These are phyloP conservation scores for Arthrinium phaeospermum DNA, from an alignment of 2,329 filamentous ascomycete genomes.

Conservation along the genomic window DNA sequence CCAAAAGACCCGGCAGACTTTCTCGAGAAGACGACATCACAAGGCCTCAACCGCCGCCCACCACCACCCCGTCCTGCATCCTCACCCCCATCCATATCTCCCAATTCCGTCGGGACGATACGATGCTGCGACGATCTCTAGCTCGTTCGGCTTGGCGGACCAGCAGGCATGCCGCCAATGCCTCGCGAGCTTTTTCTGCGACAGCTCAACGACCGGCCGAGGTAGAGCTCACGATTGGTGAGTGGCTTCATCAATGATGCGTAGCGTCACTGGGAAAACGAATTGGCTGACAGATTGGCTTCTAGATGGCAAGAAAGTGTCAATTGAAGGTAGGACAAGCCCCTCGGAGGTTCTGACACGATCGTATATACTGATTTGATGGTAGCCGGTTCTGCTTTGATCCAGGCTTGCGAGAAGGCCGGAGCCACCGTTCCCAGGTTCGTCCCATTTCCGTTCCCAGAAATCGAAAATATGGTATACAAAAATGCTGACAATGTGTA, in stretches of 20 bases:
- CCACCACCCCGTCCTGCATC: conserved; percentile 28
- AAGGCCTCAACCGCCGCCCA: conserved; percentile 33
- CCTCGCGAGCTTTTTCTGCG: conserved; percentile 81
- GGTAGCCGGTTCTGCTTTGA: conserved; percentile 91
- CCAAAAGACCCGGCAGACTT: conserved; percentile 17
- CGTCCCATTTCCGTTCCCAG: conserved; percentile 33
- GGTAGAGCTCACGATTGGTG: conserved; percentile 96
- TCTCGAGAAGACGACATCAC: conserved; percentile 25
- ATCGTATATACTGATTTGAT: conserved; percentile 43
- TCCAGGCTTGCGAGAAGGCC: conserved; percentile 99
- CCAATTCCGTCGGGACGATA: conserved; percentile 62
- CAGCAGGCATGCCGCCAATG: conserved; percentile 62
- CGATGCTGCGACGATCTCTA: conserved; percentile 72
- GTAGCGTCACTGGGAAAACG: conserved; percentile 34
- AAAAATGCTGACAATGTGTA: conserved; percentile 45
- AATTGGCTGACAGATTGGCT: conserved; percentile 29
- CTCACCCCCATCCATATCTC: conserved; percentile 44
- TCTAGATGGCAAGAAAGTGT: conserved; percentile 97
- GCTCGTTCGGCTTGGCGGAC: conserved; percentile 72
- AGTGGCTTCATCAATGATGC: conserved; percentile 38
- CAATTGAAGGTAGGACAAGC: conserved; percentile 80
- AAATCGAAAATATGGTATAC: conserved; percentile 30
- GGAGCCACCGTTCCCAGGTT: conserved; percentile 87
- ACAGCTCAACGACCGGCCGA: conserved; percentile 81
- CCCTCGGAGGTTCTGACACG: conserved; percentile 19